These are phyloP conservation scores for Marasmius fiardii DNA, from an alignment of 1,284 basidiomycete species.

Conservation along the genomic window DNA sequence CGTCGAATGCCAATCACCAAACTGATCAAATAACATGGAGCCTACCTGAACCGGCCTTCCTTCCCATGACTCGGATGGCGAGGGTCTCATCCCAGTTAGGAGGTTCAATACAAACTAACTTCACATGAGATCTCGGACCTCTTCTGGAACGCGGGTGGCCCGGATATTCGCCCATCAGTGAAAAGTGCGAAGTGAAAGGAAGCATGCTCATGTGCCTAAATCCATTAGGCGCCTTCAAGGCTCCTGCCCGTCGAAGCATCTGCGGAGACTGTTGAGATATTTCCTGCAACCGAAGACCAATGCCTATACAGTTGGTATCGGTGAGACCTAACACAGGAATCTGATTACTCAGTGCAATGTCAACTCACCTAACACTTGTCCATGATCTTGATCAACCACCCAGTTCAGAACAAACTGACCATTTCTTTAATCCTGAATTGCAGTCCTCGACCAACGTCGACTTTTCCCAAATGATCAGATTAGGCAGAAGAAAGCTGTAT, in stretches of 20 bases:
- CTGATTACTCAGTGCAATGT: background rate
- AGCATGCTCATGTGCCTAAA: constrained; percentile 15
- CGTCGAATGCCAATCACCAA: background rate
- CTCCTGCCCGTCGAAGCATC: constrained; percentile 11
- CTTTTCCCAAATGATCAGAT: no score
- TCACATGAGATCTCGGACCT: constrained; percentile 10
- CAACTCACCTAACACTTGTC: constrained; percentile 15
- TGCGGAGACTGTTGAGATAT: background rate
- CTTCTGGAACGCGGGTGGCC: constrained; percentile 3
- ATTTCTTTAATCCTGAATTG: constrained; percentile 9
- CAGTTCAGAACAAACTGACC: constrained; percentile 7
- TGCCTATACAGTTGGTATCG: constrained; percentile 5
- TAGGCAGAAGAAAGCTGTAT: no score
- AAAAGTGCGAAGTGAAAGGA: constrained; percentile 13
- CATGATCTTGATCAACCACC: constrained; percentile 15
- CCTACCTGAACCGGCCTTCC: constrained; percentile 11
- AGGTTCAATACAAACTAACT: constrained; percentile 14
- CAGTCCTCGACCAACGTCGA: constrained; percentile 12
- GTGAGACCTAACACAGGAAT: background rate
- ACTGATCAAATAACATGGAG: background rate
- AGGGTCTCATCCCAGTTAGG: constrained; percentile 14
- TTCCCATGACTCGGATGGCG: constrained; percentile 8
- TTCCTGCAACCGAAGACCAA: constrained; percentile 15
- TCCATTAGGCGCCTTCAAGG: constrained; percentile 6
- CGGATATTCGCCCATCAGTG: constrained; percentile 14